Evolutionary conservation across 2,329 filamentous ascomycete species (phyloP).

Genomic region (Curvularia lunata): DNA sequence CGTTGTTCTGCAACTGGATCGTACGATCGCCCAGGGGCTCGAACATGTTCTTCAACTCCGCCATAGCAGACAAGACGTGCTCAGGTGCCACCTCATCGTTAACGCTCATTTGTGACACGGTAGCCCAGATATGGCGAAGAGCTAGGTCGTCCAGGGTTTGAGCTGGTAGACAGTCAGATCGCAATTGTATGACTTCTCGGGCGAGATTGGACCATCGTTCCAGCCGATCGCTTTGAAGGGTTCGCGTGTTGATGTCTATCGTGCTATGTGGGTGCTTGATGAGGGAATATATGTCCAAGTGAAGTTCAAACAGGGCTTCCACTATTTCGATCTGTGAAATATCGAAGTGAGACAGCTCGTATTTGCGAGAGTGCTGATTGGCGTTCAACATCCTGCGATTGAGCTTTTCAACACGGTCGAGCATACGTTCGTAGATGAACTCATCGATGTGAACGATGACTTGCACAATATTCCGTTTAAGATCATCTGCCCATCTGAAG

Average conservation of each 20-base stretch:
- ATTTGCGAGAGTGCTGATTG: constrained; percentile 19
- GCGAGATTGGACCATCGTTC: constrained; percentile 66
- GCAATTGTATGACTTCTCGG: constrained; percentile 58
- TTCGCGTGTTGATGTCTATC: constrained; percentile 58
- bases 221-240: constrained; percentile 64
- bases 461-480: constrained; percentile 63
- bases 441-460: constrained; percentile 62
- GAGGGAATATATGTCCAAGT: constrained; percentile 69
- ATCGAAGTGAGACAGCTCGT: constrained; percentile 40
- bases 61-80: constrained; percentile 66
- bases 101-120: constrained; percentile 66
- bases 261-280: constrained; percentile 67
- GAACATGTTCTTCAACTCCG: constrained; percentile 66
- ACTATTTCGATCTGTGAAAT: constrained; percentile 58
- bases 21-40: constrained; percentile 55
- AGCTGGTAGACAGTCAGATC: constrained; percentile 32
- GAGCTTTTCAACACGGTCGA: constrained; percentile 41
- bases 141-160: constrained; percentile 52
- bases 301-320: constrained; percentile 69
- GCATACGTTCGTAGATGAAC: constrained; percentile 55
- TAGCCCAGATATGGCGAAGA: constrained; percentile 71
- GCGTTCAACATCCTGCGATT: constrained; percentile 37
- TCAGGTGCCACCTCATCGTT: constrained; percentile 62
- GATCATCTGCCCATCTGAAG: constrained; percentile 61
- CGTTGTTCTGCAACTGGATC: constrained; percentile 78